phyloP scores from a whole-genome alignment of 2,329 filamentous ascomycete genomes.

The Colletotrichum chrysophilum region DNA sequence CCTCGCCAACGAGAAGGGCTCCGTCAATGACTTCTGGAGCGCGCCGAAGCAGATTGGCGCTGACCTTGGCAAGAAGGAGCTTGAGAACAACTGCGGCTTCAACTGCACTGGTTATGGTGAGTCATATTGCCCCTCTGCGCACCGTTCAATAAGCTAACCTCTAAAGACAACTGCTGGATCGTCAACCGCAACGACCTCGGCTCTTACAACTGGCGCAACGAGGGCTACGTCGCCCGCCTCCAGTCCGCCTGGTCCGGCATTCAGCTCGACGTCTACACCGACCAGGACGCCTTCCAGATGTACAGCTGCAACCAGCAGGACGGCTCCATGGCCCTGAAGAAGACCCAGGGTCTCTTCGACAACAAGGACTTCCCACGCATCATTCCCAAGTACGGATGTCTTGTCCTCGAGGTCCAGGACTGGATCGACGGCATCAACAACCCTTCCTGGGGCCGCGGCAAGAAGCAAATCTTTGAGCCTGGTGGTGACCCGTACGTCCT shows the following conservation, averaged over 20 bases:
- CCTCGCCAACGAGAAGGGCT: slow-evolving; percentile 67
- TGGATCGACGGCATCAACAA: slow-evolving; percentile 95
- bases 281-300: slow-evolving; percentile 88
- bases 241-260: slow-evolving; percentile 82
- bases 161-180: slow-evolving; percentile 69
- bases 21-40: slow-evolving; percentile 84
- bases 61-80: slow-evolving; percentile 65
- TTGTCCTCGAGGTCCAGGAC: slow-evolving; percentile 91
- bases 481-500: slow-evolving; percentile 66
- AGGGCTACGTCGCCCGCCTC: slow-evolving; percentile 68
- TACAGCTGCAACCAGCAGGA: slow-evolving; percentile 84
- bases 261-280: slow-evolving; percentile 78
- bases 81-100: slow-evolving; percentile 77
- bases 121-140: slow-evolving; percentile 15
- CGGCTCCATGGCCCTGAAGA: slow-evolving; percentile 72
- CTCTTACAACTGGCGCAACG: slow-evolving; percentile 67
- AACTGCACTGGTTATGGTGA: slow-evolving; percentile 86
- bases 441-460: slow-evolving; percentile 79
- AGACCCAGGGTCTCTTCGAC: slow-evolving; percentile 68
- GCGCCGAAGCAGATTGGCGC: slow-evolving; percentile 79
- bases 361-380: slow-evolving; percentile 61
- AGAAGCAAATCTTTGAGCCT: slow-evolving; percentile 65
- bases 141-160: neutral
- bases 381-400: slow-evolving; percentile 79
- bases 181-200: slow-evolving; percentile 65